A percentile compares a stretch with the other conserved stretches of the same genome.
phyloP scores from a whole-genome alignment of 2,329 filamentous ascomycete genomes.

The Aspergillus tanneri region DNA sequence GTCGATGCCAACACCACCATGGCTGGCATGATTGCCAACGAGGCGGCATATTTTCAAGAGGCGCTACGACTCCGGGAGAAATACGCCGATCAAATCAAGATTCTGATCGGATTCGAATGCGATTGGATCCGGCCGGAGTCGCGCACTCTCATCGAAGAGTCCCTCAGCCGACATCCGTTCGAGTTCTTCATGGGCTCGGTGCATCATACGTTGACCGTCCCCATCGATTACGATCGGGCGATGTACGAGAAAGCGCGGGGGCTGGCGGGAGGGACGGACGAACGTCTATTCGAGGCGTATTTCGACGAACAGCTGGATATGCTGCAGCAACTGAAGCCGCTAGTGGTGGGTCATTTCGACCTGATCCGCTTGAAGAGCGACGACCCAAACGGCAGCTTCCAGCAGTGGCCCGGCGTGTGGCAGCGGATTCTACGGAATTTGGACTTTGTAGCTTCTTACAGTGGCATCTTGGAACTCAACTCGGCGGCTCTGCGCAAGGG shows the following conservation, averaged over 20 bases:
- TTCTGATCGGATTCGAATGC: conserved; percentile 87
- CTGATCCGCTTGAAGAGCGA: conserved; percentile 78
- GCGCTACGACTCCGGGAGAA: conserved; percentile 68
- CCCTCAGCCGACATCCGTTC: conserved; percentile 62
- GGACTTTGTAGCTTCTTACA: conserved; percentile 66
- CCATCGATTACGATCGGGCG: conserved; percentile 79
- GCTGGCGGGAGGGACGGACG: conserved; percentile 61
- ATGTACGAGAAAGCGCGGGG: conserved; percentile 66
- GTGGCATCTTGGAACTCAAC: conserved; percentile 86
- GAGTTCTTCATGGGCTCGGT: conserved; percentile 93
- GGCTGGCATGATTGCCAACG: conserved; percentile 46
- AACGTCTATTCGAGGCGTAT: conserved; percentile 75
- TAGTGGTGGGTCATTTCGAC: conserved; percentile 91
- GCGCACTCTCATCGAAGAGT: conserved; percentile 58
- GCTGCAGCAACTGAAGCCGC: conserved; percentile 69
- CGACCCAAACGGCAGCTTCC: conserved; percentile 63
- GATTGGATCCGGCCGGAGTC: conserved; percentile 81
- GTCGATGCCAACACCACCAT: conserved; percentile 35
- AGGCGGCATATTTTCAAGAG: conserved; percentile 68
- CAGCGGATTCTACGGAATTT: conserved; percentile 71
- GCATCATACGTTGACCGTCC: conserved; percentile 81
- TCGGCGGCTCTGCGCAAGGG: conserved; percentile 85
- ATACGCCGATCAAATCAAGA: conserved; percentile 69
- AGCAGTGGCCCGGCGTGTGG: conserved; percentile 67
- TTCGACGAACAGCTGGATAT: conserved; percentile 86